Base-by-base conservation (phyloP, 306 rosid genomes). In the Sicyos baderoa region DNA sequence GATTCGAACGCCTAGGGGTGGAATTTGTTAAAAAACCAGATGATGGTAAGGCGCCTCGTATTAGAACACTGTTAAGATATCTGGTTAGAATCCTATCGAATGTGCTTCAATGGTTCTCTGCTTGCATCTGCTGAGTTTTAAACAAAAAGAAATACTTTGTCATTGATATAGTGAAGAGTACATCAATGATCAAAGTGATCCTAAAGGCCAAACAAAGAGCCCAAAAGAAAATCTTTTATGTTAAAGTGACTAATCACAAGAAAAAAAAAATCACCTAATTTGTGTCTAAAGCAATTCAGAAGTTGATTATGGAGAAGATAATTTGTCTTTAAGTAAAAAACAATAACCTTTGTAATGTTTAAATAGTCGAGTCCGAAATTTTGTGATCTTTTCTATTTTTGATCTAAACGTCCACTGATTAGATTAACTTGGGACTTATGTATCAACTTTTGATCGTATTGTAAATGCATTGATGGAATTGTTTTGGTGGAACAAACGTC, bases 11-110 rank as follows among this genome's bases (percentile, higher is more conserved):
- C 53, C 79, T 90, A 21, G 97, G 99, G 53, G 86, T 93, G 66
- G 89, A 93, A 81, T 93, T 93, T 82, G 87, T 85, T 60, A 90
- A 93, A 74, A 93, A 79, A 76, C 97, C 87, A 11, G 90, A 86
- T 15, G 97, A 86, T 16, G 99, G 97, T 93, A 77, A 93, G 75
- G 23, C 56, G 12, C 37, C 70, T 47, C 71, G 47, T 59, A 9
- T 52, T 21, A 6, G 51, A 52, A 10, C 35, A 21, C 32, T 11
- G 29, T 60, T 14, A 32, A 59, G 15, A 32, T 16, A 57, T 57
- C 18, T 57, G 4, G 42, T 25, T 56, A 10, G 59, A 56, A 56
- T 66, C 37, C 19, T 44, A 66, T 23, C 18, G 18, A 67, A 67
- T 23, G 16, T 13, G 62, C 62, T 56, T 56, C 19, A 45, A 22